A percentile compares a stretch with the other conserved stretches of the same genome.
phyloP scores from a whole-genome alignment of 176 grass and related monocot species.

The Aegilops tauschii region DNA sequence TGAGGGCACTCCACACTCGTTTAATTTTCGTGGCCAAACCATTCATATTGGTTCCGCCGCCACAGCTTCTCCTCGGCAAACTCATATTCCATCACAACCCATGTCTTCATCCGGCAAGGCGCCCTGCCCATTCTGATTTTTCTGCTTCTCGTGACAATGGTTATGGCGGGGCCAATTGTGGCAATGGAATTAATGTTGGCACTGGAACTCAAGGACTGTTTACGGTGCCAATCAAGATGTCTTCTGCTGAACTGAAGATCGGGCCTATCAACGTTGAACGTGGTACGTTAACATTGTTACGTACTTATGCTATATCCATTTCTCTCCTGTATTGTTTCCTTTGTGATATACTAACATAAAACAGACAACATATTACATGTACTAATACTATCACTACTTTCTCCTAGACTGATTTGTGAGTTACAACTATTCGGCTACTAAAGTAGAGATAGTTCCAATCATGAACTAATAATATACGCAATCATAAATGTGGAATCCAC shows the following conservation, averaged over 20 bases:
- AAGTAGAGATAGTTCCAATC: neutral
- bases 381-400: neutral
- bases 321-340: neutral
- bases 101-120: neutral
- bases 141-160: neutral
- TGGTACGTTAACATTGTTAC: neutral
- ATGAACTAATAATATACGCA: neutral
- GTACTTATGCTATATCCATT: neutral
- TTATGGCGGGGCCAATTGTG: neutral
- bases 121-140: neutral
- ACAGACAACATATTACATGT: neutral
- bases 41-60: slow-evolving; percentile 12
- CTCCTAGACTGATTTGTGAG: neutral
- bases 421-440: neutral
- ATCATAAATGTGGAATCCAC: neutral
- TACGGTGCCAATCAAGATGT: slow-evolving; percentile 11
- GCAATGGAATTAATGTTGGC: neutral
- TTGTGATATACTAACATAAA: neutral
- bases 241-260: neutral
- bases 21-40: neutral
- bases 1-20: neutral
- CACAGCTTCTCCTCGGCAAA: neutral
- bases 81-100: neutral
- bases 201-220: neutral
- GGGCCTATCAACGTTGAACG: neutral